phyloP scores from a whole-genome alignment of 2,329 filamentous ascomycete genomes.

The Penicillium brasilianum region DNA sequence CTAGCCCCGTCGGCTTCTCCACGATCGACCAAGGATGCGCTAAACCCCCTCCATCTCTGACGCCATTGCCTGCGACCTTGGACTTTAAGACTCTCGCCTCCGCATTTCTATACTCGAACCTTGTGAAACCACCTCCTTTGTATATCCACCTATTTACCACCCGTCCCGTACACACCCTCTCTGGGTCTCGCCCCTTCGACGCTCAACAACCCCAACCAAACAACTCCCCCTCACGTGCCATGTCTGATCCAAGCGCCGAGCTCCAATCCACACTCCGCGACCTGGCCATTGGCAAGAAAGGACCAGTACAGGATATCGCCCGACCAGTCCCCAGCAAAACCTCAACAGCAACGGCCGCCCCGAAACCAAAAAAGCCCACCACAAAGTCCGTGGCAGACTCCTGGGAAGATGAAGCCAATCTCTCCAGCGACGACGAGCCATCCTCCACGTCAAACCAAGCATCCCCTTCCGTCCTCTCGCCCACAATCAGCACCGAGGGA shows the following conservation, averaged over 20 bases:
- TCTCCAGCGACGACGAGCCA: conserved; percentile 46
- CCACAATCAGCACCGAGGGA: conserved; percentile 37
- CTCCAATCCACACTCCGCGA: conserved; percentile 40
- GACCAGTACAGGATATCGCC: conserved; percentile 35
- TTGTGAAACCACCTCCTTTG: background rate
- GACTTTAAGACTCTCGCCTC: conserved; percentile 11
- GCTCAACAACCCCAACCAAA: background rate
- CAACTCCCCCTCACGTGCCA: conserved; percentile 11
- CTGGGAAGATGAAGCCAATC: conserved; percentile 74
- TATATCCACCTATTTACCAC: background rate
- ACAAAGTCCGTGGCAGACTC: conserved; percentile 64
- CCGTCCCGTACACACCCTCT: background rate
- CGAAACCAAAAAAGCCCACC: conserved; percentile 33
- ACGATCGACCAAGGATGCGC: conserved; percentile 31
- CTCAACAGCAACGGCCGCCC: background rate
- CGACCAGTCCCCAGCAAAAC: conserved; percentile 26
- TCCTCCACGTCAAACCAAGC: conserved; percentile 10
- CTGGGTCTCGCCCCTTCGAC: background rate
- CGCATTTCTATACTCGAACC: conserved; percentile 2
- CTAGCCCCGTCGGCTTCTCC: conserved; percentile 28
- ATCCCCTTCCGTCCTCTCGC: conserved; percentile 37
- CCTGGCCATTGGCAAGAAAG: conserved; percentile 39
- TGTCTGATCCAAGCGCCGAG: conserved; percentile 34
- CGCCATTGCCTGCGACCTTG: conserved; percentile 30
- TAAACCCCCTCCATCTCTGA: conserved; percentile 22